Evolutionary conservation across 1,139 yeast species (phyloP).

Genomic region (Geotrichum siamense): DNA sequence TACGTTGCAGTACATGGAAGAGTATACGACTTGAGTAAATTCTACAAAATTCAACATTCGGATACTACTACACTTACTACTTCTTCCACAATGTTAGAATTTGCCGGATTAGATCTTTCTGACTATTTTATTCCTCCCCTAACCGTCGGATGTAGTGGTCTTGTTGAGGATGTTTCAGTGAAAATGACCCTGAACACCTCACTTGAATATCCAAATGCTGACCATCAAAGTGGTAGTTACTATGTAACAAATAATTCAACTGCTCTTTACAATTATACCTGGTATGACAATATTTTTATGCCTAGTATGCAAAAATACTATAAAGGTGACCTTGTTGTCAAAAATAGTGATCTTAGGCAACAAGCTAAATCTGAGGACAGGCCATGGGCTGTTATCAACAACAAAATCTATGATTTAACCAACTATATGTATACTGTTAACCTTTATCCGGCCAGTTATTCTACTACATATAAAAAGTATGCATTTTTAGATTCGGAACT

Average conservation of each 20-base stretch:
- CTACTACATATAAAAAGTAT: constrained; percentile 26
- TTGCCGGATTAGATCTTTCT: constrained; percentile 37
- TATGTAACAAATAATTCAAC: constrained; percentile 26
- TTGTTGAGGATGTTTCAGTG: constrained; percentile 33
- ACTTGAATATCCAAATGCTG: constrained; percentile 27
- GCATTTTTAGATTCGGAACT: constrained; percentile 34
- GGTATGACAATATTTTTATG: constrained; percentile 34
- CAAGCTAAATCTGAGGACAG: constrained; percentile 22
- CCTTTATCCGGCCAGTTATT: constrained; percentile 20
- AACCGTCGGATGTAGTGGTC: constrained; percentile 35
- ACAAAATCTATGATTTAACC: constrained; percentile 36
- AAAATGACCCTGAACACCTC: constrained; percentile 31
- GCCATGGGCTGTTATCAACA: constrained; percentile 32
- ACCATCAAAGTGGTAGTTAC: constrained; percentile 33
- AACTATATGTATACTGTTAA: constrained; percentile 33
- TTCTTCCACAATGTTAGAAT: constrained; percentile 30
- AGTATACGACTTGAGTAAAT: constrained; percentile 38
- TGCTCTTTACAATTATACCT: constrained; percentile 32
- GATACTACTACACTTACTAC: constrained; percentile 33
- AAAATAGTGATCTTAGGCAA: constrained; percentile 24
- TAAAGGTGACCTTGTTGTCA: constrained; percentile 37
- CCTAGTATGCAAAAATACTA: constrained; percentile 34
- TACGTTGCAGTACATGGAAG: constrained; percentile 37
- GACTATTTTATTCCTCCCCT: constrained; percentile 40
- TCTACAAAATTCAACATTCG: constrained; percentile 34